Percentiles rank a stretch among this genome's conserved stretches.
Conservation (phyloP, 2,329 filamentous ascomycete species). For the Talaromyces pinophilus region DNA sequence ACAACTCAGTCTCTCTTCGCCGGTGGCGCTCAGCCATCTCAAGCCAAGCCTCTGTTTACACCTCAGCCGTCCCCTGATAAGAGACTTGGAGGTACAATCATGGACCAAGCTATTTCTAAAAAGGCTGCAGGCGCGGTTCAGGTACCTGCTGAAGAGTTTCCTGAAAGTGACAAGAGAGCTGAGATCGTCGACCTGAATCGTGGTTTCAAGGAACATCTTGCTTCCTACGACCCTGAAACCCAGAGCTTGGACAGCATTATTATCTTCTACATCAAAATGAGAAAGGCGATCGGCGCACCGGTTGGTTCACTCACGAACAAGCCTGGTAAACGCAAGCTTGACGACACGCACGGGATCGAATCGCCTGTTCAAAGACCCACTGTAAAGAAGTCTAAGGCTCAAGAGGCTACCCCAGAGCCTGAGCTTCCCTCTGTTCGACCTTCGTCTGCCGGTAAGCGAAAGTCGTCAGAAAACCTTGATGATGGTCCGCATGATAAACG, state of each 20-base stretch:
- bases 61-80: background rate
- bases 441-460: conserved; percentile 25
- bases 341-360: conserved; percentile 15
- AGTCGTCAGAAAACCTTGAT: conserved; percentile 26
- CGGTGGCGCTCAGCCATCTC: conserved; percentile 1
- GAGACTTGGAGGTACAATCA: conserved; percentile 10
- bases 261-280: conserved; percentile 41
- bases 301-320: conserved; percentile 27
- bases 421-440: conserved; percentile 19
- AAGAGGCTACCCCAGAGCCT: conserved; percentile 12
- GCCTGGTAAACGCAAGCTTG: conserved; percentile 28
- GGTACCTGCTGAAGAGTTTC: background rate
- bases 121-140: background rate
- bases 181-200: conserved; percentile 35
- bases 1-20: conserved; percentile 7
- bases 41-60: background rate
- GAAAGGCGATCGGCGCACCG: conserved; percentile 41
- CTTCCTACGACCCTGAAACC: conserved; percentile 34
- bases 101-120: conserved; percentile 10
- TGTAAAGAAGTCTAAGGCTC: conserved; percentile 28
- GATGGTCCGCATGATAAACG: conserved; percentile 28
- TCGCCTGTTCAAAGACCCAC: conserved; percentile 8
- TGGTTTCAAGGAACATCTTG: conserved; percentile 37
- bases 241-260: conserved; percentile 41
- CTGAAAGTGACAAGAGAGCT: conserved; percentile 8